These are phyloP conservation scores for Rhodotorula taiwanensis DNA, from an alignment of 768 basidiomycete species.

Conservation along the genomic window DNA sequence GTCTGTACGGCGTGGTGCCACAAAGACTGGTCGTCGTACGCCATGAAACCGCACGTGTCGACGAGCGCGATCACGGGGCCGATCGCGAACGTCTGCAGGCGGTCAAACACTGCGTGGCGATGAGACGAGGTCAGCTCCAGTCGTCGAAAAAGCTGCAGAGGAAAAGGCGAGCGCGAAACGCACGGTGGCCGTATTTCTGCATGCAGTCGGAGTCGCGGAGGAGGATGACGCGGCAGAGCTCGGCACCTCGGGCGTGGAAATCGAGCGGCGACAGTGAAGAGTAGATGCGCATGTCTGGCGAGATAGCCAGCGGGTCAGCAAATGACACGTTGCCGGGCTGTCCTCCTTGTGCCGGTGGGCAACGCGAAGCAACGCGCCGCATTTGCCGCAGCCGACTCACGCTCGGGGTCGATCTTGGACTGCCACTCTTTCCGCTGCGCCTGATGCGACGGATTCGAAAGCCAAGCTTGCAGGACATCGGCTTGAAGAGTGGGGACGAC, in stretches of 20 bases:
- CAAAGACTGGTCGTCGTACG: slow-evolving; percentile 20
- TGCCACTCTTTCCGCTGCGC: slow-evolving; percentile 1
- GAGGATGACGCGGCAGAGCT: slow-evolving; percentile 23
- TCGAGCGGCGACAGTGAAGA: slow-evolving; percentile 26
- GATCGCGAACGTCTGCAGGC: slow-evolving; percentile 10
- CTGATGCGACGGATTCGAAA: slow-evolving; percentile 9
- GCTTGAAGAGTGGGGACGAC: slow-evolving; percentile 16
- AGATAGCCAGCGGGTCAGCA: background rate
- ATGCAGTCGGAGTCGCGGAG: slow-evolving; percentile 4
- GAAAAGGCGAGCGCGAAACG: background rate
- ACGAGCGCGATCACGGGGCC: slow-evolving; percentile 18
- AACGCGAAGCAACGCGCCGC: background rate
- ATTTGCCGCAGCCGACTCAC: slow-evolving; percentile 1
- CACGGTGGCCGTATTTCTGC: slow-evolving; percentile 8
- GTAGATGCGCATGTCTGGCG: slow-evolving; percentile 30
- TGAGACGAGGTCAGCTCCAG: background rate
- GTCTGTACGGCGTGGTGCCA: slow-evolving; percentile 28
- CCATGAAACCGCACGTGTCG: slow-evolving; percentile 13
- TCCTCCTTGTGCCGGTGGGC: too few relatives aligned
- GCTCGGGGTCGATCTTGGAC: slow-evolving; percentile 21
- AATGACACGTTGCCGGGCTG: too few relatives aligned
- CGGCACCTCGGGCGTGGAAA: slow-evolving; percentile 27
- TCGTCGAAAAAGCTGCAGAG: background rate
- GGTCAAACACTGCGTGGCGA: slow-evolving; percentile 12
- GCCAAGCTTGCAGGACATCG: slow-evolving; percentile 15